phyloP scores from a whole-genome alignment of 2,329 filamentous ascomycete genomes.

The Venturia nashicola region DNA sequence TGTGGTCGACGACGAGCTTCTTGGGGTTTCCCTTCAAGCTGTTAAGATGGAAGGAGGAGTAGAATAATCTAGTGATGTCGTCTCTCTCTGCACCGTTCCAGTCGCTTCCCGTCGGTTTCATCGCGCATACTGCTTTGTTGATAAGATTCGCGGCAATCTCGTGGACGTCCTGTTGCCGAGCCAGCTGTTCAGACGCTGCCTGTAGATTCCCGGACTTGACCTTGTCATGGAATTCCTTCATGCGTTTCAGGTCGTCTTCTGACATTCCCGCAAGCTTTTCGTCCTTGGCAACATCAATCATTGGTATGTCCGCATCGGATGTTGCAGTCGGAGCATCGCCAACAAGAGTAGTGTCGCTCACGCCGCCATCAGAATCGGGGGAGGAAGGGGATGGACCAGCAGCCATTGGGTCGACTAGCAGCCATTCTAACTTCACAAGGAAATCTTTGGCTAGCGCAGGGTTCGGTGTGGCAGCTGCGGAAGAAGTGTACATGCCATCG shows the following conservation, averaged over 20 bases:
- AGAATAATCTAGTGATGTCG: slow-evolving; percentile 43
- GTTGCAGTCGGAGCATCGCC: slow-evolving; percentile 2
- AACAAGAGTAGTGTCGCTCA: slow-evolving; percentile 7
- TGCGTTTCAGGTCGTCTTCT: background rate
- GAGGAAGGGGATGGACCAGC: background rate
- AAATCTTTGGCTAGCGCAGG: slow-evolving; percentile 38
- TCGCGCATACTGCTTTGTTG: slow-evolving; percentile 80
- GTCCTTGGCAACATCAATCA: slow-evolving; percentile 10
- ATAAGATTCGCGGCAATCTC: slow-evolving; percentile 92
- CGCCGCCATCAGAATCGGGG: background rate
- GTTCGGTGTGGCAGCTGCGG: slow-evolving; percentile 29
- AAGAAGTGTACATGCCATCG: slow-evolving; percentile 52
- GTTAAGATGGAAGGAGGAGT: background rate
- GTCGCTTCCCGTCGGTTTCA: slow-evolving; percentile 56
- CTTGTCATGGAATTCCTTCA: background rate
- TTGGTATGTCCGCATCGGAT: slow-evolving; percentile 1
- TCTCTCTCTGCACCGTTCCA: slow-evolving; percentile 68
- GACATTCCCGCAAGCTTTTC: background rate
- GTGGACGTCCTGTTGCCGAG: slow-evolving; percentile 81
- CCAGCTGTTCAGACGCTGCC: slow-evolving; percentile 40
- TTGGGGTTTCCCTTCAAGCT: background rate
- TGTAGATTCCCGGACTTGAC: slow-evolving; percentile 11
- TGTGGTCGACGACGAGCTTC: slow-evolving; percentile 27
- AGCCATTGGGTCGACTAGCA: slow-evolving; percentile 35
- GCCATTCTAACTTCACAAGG: slow-evolving; percentile 53